Percentiles rank a stretch among this genome's conserved stretches.
These are phyloP conservation scores for Gymnopilus junonius DNA, from an alignment of 768 basidiomycete species.

Conservation along the genomic window DNA sequence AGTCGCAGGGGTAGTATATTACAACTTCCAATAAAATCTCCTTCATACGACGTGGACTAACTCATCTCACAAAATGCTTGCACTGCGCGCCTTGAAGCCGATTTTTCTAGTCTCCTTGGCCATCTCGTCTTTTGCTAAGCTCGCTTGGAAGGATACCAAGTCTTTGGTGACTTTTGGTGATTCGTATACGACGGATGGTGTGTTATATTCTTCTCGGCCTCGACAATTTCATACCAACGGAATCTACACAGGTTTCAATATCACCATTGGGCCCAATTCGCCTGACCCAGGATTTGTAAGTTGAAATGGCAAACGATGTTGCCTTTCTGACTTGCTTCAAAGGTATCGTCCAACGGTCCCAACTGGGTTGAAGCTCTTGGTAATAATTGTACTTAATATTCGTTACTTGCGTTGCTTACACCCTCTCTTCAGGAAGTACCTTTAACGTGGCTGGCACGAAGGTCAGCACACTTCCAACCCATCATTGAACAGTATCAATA, in stretches of 20 bases:
- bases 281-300: conserved; percentile 55
- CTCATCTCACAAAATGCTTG: conserved; percentile 1
- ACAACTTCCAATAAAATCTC: neutral
- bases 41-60: neutral
- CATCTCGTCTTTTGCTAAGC: conserved; percentile 26
- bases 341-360: conserved; percentile 68
- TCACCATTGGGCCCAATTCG: conserved; percentile 58
- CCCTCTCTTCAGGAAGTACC: conserved; percentile 40
- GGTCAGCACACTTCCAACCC: conserved; percentile 29
- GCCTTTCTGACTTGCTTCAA: neutral
- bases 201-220: neutral
- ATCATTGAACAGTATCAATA: neutral
- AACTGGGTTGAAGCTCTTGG: conserved; percentile 65
- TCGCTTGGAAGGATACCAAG: conserved; percentile 57
- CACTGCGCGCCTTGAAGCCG: conserved; percentile 1
- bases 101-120: conserved; percentile 6
- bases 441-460: conserved; percentile 61
- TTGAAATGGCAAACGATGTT: neutral
- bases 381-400: conserved; percentile 27
- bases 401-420: neutral
- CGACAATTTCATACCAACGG: neutral
- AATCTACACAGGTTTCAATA: conserved; percentile 50
- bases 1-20: conserved; percentile 4
- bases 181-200: conserved; percentile 59
- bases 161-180: conserved; percentile 68